Evolutionary conservation across 2,329 filamentous ascomycete species (phyloP).

Genomic region (Chaetomiaceae sp.): DNA sequence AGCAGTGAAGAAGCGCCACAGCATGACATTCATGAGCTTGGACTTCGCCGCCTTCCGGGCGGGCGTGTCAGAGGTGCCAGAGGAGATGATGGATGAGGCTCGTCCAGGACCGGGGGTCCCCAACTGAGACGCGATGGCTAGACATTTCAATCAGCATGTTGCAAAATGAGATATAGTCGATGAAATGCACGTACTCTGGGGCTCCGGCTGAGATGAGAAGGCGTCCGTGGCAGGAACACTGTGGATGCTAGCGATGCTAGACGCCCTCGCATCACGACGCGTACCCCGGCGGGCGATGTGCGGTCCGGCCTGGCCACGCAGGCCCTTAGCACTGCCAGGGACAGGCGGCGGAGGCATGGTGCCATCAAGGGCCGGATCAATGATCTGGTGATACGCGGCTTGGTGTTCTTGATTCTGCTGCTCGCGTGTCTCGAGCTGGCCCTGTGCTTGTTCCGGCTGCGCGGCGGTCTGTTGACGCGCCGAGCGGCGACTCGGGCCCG

Average conservation of each 20-base stretch:
- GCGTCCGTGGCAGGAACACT: conserved; percentile 11
- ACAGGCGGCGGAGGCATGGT: conserved; percentile 23
- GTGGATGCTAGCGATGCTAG: conserved; percentile 16
- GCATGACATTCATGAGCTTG: conserved; percentile 10
- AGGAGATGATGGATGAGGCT: not conserved
- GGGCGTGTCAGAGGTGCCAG: conserved; percentile 6
- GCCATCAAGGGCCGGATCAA: conserved; percentile 21
- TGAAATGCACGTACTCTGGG: conserved; percentile 11
- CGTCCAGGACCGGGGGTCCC: not conserved
- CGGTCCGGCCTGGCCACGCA: not conserved
- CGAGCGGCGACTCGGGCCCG: conserved; percentile 23
- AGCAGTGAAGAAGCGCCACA: conserved; percentile 12
- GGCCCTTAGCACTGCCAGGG: conserved; percentile 15
- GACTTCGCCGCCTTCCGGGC: conserved; percentile 1
- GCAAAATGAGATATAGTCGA: not conserved
- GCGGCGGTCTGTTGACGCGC: conserved; percentile 17
- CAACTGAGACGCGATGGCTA: not conserved
- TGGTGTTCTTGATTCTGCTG: conserved; percentile 6
- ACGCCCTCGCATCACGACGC: conserved; percentile 8
- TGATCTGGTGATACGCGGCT: conserved; percentile 11
- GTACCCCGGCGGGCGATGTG: conserved; percentile 18
- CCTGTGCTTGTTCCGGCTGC: not conserved
- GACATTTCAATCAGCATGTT: not conserved
- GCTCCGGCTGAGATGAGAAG: conserved; percentile 19
- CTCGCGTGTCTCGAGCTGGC: not conserved